phyloP scores from a whole-genome alignment of 176 grass and related monocot genomes.

The Paspalum vaginatum region DNA sequence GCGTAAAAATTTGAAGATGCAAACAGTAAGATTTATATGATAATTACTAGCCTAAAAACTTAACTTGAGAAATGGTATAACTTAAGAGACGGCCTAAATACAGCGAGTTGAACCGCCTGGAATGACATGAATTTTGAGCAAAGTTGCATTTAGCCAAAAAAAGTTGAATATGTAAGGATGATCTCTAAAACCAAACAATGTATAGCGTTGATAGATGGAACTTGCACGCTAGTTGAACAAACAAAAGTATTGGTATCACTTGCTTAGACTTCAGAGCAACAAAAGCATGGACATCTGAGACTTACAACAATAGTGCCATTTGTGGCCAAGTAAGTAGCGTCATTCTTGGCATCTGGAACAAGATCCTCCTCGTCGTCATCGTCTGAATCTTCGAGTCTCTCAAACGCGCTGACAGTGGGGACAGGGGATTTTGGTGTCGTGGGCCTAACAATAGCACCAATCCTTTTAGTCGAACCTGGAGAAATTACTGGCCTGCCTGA shows the following conservation, averaged over 20 bases:
- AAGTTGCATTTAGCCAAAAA: constrained; percentile 23
- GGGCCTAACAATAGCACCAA: constrained; percentile 51
- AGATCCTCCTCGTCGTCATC: constrained; percentile 81
- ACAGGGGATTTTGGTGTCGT: constrained; percentile 75
- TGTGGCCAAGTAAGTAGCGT: constrained; percentile 47
- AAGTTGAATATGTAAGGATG: constrained; percentile 3
- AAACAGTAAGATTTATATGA: neutral
- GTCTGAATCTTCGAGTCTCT: constrained; percentile 73
- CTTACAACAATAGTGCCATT: constrained; percentile 80
- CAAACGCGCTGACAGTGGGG: constrained; percentile 56
- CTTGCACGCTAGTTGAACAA: neutral
- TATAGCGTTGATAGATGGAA: neutral
- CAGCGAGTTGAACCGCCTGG: neutral
- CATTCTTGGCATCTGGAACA: constrained; percentile 55
- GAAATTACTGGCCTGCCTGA: constrained; percentile 50
- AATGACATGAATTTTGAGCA: neutral
- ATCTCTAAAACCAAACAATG: neutral
- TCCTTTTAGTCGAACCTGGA: constrained; percentile 63
- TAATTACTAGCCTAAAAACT: constrained; percentile 12
- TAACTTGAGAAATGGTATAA: constrained; percentile 3
- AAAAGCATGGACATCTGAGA: constrained; percentile 26
- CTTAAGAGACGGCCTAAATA: neutral
- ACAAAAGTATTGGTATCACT: neutral
- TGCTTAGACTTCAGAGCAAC: constrained; percentile 19
- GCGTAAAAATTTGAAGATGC: neutral